phyloP scores from a whole-genome alignment of 805 yeast species.

The Grigorovia yakushimaensis region DNA sequence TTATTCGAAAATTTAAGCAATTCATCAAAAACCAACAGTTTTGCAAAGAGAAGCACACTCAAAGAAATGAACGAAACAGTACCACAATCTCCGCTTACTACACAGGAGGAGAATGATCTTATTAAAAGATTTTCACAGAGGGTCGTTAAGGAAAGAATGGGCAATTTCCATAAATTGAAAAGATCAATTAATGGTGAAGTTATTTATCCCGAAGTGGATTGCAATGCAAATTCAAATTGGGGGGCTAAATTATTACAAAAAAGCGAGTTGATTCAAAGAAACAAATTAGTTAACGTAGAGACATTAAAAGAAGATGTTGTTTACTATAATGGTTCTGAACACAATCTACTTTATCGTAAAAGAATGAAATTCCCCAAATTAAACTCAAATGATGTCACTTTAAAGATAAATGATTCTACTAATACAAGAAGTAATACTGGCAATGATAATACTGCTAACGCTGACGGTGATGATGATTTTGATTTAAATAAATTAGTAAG shows the following conservation, averaged over 20 bases:
- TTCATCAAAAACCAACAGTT: too few species aligned
- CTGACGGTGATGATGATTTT: slow-evolving; percentile 29
- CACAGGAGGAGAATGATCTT: background rate
- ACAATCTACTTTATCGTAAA: slow-evolving; percentile 25
- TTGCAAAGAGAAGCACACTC: background rate
- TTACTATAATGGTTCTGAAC: slow-evolving; percentile 30
- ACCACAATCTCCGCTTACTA: background rate
- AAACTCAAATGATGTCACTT: slow-evolving; percentile 5
- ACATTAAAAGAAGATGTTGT: slow-evolving; percentile 26
- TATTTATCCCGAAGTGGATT: slow-evolving; percentile 17
- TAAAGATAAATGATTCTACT: too few species aligned
- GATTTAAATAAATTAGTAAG: slow-evolving; percentile 42
- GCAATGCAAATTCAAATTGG: slow-evolving; percentile 38
- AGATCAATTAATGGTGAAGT: slow-evolving; percentile 19
- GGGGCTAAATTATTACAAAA: slow-evolving; percentile 49
- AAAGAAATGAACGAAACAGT: background rate
- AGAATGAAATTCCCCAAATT: slow-evolving; percentile 19
- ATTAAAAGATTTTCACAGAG: slow-evolving; percentile 21
- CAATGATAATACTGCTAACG: slow-evolving; percentile 20
- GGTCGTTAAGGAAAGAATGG: slow-evolving; percentile 25
- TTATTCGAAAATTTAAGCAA: too few species aligned
- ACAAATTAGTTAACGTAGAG: slow-evolving; percentile 27
- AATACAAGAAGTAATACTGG: background rate
- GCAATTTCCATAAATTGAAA: slow-evolving; percentile 26
- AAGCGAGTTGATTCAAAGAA: slow-evolving; percentile 38